Conservation (phyloP, 2,329 filamentous ascomycete genomes). For the Xylariaceae sp. region DNA sequence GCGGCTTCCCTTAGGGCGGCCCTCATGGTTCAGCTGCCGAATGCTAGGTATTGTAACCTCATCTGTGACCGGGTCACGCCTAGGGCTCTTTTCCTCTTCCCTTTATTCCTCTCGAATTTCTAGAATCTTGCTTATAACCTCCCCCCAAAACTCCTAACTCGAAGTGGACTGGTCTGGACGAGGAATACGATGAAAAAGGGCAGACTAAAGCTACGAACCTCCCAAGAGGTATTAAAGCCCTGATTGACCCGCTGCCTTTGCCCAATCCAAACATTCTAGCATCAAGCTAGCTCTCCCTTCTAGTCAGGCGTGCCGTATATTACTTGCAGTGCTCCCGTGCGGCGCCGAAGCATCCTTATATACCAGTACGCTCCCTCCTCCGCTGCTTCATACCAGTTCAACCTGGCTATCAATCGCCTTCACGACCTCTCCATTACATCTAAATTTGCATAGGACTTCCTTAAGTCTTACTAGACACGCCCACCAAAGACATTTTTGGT, state of each 20-base stretch:
- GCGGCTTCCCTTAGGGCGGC: conserved; percentile 24
- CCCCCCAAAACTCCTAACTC: conserved; percentile 21
- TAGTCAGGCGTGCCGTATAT: conserved; percentile 26
- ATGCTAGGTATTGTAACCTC: conserved; percentile 22
- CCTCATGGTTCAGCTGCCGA: conserved; percentile 29
- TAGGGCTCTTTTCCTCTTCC: conserved; percentile 7
- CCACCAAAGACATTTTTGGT: background rate
- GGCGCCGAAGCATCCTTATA: conserved; percentile 23
- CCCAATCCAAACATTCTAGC: conserved; percentile 22
- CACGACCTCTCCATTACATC: conserved; percentile 9
- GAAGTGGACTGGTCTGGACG: conserved; percentile 25
- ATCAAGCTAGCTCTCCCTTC: conserved; percentile 20
- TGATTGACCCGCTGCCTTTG: conserved; percentile 28
- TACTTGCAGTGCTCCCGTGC: conserved; percentile 25
- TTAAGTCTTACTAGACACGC: conserved; percentile 33
- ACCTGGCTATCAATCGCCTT: conserved; percentile 10
- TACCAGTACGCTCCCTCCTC: conserved; percentile 22
- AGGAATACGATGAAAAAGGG: conserved; percentile 21
- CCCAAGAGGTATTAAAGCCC: conserved; percentile 33
- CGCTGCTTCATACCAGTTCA: conserved; percentile 18
- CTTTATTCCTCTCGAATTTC: conserved; percentile 7
- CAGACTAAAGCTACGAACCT: conserved; percentile 14
- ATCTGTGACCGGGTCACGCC: conserved; percentile 29
- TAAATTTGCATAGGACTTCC: conserved; percentile 7
- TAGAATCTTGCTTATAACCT: conserved; percentile 17